Evolutionary conservation across 2,329 filamentous ascomycete genomes (phyloP).

Genomic region (Arthrinium phaeospermum): DNA sequence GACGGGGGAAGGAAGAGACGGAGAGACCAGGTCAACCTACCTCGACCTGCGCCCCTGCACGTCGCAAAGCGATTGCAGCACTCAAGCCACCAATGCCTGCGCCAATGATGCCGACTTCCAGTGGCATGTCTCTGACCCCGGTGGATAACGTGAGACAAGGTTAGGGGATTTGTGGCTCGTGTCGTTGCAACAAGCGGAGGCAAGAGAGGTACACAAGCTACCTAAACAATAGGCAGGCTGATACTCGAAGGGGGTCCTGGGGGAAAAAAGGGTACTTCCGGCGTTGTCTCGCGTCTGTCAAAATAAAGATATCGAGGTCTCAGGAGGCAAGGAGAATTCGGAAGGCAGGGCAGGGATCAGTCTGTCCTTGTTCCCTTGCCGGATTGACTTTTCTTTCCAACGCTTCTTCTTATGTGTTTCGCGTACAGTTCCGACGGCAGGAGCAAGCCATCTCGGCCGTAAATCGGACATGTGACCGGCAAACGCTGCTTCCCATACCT

Average conservation of each 20-base stretch:
- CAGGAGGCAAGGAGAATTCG: not conserved
- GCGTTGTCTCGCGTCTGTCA: conserved; percentile 1
- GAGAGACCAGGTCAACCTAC: conserved; percentile 7
- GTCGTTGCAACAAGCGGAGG: conserved; percentile 4
- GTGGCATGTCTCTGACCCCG: conserved; percentile 20
- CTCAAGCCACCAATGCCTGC: conserved; percentile 27
- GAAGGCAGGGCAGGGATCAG: conserved; percentile 6
- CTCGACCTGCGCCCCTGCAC: conserved; percentile 25
- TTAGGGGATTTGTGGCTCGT: conserved; percentile 12
- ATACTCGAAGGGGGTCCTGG: not conserved
- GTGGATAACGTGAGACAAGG: conserved; percentile 7
- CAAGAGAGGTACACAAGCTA: not conserved
- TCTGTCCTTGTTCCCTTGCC: not conserved
- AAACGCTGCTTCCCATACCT: conserved; percentile 15
- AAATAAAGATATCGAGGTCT: not conserved
- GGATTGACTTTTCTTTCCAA: not conserved
- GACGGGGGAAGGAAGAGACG: not conserved
- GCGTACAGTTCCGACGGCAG: not conserved
- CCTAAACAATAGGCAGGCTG: not conserved
- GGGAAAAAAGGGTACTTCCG: not conserved
- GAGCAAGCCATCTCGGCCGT: conserved; percentile 23
- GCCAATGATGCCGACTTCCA: conserved; percentile 25
- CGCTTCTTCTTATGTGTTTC: conserved; percentile 2
- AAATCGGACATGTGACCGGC: conserved; percentile 21
- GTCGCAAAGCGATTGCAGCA: conserved; percentile 25